Percentiles rank a stretch among this genome's conserved stretches.
Conservation (phyloP, 257 asterid species). For the Oldenlandia corymbosa region DNA sequence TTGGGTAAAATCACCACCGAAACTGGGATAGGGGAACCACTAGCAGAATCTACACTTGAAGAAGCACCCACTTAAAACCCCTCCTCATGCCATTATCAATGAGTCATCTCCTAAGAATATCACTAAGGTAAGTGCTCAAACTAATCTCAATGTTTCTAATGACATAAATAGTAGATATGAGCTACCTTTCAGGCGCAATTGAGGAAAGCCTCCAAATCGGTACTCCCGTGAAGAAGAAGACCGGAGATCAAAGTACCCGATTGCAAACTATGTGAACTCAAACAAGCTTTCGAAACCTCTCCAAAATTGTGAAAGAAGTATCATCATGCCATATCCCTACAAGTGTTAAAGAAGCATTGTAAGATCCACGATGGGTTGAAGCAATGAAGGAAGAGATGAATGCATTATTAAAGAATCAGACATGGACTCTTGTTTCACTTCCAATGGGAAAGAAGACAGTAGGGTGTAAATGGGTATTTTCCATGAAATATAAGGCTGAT, state of each 20-base stretch:
- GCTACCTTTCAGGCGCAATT: slow-evolving; percentile 4
- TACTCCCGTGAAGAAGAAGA: neutral
- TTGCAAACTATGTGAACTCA: neutral
- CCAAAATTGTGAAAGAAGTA: neutral
- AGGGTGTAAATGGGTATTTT: too few relatives aligned
- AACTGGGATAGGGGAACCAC: too few relatives aligned
- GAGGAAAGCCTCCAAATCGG: neutral
- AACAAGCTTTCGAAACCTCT: neutral
- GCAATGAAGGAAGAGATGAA: neutral
- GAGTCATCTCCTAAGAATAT: neutral
- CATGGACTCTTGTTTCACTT: too few relatives aligned
- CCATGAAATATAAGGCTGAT: too few relatives aligned
- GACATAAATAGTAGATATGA: neutral
- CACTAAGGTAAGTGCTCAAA: neutral
- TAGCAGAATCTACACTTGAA: neutral
- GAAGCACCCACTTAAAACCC: neutral
- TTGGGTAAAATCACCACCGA: neutral
- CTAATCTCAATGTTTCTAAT: neutral
- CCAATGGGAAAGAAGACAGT: too few relatives aligned
- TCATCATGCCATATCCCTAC: neutral
- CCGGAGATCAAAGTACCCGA: neutral
- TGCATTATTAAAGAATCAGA: neutral
- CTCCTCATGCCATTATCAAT: neutral
- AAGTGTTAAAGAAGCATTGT: neutral
- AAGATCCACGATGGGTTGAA: neutral